These are phyloP conservation scores for Leccinum insigne DNA, from an alignment of 1,284 basidiomycete species.

Conservation along the genomic window DNA sequence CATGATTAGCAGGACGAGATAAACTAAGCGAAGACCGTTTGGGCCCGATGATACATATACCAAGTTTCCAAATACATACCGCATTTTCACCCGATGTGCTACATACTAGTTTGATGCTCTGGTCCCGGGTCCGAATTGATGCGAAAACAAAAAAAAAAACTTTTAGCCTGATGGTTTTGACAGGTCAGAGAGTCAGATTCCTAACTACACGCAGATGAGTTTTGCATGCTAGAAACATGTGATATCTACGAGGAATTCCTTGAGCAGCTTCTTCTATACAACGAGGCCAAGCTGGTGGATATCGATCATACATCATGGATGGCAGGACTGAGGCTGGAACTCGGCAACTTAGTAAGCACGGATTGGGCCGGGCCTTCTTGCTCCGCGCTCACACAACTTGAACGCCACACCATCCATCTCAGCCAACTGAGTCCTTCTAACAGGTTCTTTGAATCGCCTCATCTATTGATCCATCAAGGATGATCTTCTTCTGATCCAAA, in stretches of 20 bases:
- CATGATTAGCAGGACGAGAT: background rate
- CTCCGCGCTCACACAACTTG: too few species aligned
- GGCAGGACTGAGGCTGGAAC: too few species aligned
- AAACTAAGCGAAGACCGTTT: background rate
- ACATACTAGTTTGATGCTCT: background rate
- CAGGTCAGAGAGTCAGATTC: background rate
- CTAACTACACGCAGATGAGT: background rate
- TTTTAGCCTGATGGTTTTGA: background rate
- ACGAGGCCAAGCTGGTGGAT: background rate
- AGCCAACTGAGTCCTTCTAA: too few species aligned
- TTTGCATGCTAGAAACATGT: background rate
- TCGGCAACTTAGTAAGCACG: too few species aligned
- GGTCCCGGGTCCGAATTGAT: background rate
- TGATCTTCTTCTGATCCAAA: too few species aligned
- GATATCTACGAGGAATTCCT: background rate
- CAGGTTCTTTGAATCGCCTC: too few species aligned
- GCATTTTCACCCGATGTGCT: background rate
- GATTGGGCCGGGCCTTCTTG: too few species aligned
- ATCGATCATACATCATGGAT: too few species aligned
- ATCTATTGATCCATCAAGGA: too few species aligned
- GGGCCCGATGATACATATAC: background rate
- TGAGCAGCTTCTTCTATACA: too few species aligned
- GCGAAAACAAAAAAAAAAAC: background rate
- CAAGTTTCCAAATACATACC: background rate
- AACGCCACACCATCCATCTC: too few species aligned